Conservation (phyloP, 192 early-diverging fungal genomes). For the Mortierella claussenii region DNA sequence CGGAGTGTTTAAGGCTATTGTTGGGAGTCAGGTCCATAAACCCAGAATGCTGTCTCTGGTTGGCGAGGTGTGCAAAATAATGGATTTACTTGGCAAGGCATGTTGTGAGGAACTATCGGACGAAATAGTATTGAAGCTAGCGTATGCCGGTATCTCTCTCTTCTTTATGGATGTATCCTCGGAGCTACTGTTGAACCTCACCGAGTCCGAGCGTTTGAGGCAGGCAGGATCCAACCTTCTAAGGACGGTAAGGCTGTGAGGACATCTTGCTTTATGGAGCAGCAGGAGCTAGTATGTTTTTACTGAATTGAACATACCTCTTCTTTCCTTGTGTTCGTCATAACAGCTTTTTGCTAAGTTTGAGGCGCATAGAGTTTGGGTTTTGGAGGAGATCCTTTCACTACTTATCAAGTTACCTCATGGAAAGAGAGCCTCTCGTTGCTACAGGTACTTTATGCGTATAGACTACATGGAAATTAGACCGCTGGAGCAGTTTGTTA, state of each 20-base stretch:
- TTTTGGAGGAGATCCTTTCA: conserved; percentile 88
- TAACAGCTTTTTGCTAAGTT: too few relatives aligned
- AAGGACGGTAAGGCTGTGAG: conserved; percentile 36
- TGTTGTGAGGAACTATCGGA: conserved; percentile 54
- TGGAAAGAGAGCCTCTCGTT: conserved; percentile 59
- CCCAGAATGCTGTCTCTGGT: conserved; percentile 15
- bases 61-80: conserved; percentile 14
- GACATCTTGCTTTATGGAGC: too few relatives aligned
- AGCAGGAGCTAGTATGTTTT: too few relatives aligned
- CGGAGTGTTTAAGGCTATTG: conserved; percentile 2
- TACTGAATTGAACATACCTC: neutral
- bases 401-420: conserved; percentile 76
- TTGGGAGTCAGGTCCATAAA: neutral
- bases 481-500: neutral
- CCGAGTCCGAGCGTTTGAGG: conserved; percentile 42
- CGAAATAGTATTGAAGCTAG: conserved; percentile 55
- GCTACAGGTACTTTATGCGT: conserved; percentile 55
- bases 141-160: conserved; percentile 57
- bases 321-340: too few relatives aligned
- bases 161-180: conserved; percentile 61
- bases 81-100: conserved; percentile 2
- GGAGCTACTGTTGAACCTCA: conserved; percentile 17
- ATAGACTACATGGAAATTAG: neutral
- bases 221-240: conserved; percentile 40
- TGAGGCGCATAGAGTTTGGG: conserved; percentile 75